Evolutionary conservation across 108 stramenopile species (phyloP).

Genomic region (Pseudonitzschia multistriata): DNA sequence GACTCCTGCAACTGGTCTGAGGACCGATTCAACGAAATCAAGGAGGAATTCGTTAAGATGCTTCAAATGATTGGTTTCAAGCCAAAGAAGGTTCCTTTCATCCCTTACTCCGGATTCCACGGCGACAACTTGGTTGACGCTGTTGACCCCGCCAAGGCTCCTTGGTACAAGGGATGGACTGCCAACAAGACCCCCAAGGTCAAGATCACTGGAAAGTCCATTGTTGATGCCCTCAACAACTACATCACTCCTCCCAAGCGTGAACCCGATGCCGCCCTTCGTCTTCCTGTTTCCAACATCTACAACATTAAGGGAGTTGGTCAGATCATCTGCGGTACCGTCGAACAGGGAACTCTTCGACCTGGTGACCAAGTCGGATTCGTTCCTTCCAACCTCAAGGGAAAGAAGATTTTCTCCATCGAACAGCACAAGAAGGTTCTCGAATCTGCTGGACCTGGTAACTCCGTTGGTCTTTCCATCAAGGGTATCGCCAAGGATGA

Average conservation of each 20-base stretch:
- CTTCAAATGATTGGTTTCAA: constrained; percentile 78
- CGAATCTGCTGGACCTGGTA: constrained; percentile 63
- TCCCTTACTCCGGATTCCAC: constrained; percentile 78
- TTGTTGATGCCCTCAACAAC: constrained; percentile 71
- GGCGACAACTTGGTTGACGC: constrained; percentile 72
- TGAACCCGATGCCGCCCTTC: constrained; percentile 53
- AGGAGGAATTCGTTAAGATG: constrained; percentile 81
- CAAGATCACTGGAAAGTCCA: constrained; percentile 56
- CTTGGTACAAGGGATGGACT: constrained; percentile 77
- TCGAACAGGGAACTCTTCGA: constrained; percentile 70
- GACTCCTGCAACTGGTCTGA: constrained; percentile 69
- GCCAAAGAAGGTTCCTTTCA: constrained; percentile 81
- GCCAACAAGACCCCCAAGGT: constrained; percentile 69
- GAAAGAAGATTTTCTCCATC: constrained; percentile 82
- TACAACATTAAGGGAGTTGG: constrained; percentile 83
- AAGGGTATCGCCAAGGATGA: constrained; percentile 82
- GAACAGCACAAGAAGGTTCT: constrained; percentile 80
- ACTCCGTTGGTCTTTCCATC: constrained; percentile 82
- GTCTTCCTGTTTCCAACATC: constrained; percentile 78
- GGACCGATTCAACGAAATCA: constrained; percentile 72
- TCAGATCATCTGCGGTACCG: constrained; percentile 73
- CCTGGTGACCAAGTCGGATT: constrained; percentile 74
- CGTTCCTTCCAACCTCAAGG: constrained; percentile 52
- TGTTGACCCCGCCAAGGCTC: constrained; percentile 51
- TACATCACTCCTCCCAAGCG: constrained; percentile 68